Conservation (phyloP, 495 filamentous ascomycete genomes). For the Viridothelium virens region DNA sequence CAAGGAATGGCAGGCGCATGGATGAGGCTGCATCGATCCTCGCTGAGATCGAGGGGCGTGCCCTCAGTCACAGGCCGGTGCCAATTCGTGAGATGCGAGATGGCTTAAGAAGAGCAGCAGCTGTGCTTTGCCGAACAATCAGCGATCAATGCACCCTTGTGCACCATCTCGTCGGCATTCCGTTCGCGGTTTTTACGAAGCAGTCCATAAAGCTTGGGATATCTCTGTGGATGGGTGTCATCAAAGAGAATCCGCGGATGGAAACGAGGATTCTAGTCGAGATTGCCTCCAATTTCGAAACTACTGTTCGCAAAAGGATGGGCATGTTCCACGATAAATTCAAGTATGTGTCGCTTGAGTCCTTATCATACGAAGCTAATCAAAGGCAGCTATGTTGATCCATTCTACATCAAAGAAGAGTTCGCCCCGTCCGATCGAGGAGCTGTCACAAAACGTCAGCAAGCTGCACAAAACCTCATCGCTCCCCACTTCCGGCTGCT, state of each 20-base stretch:
- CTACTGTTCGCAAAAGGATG: conserved; percentile 59
- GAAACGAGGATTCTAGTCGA: conserved; percentile 75
- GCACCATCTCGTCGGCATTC: conserved; percentile 79
- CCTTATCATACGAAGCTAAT: conserved; percentile 29
- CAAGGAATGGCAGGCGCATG: conserved; percentile 28
- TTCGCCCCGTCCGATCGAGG: conserved; percentile 84
- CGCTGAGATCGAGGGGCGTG: conserved; percentile 58
- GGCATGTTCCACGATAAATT: conserved; percentile 76
- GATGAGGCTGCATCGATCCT: conserved; percentile 51
- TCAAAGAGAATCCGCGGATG: conserved; percentile 87
- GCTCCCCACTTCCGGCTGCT: conserved; percentile 78
- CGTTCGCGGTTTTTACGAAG: conserved; percentile 86
- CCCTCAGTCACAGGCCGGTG: conserved; percentile 55
- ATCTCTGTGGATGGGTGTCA: conserved; percentile 90
- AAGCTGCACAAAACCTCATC: conserved; percentile 67
- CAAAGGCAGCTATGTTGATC: conserved; percentile 60
- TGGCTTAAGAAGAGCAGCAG: conserved; percentile 71
- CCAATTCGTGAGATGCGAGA: conserved; percentile 70
- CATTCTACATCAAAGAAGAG: conserved; percentile 84
- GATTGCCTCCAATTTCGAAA: conserved; percentile 81
- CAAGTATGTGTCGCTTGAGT: conserved; percentile 38
- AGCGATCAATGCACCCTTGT: conserved; percentile 66
- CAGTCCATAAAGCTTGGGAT: conserved; percentile 92
- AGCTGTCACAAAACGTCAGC: conserved; percentile 62
- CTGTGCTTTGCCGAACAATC: conserved; percentile 68